These are phyloP conservation scores for Nannochloropsis salina DNA, from an alignment of 108 stramenopile species.

Conservation along the genomic window DNA sequence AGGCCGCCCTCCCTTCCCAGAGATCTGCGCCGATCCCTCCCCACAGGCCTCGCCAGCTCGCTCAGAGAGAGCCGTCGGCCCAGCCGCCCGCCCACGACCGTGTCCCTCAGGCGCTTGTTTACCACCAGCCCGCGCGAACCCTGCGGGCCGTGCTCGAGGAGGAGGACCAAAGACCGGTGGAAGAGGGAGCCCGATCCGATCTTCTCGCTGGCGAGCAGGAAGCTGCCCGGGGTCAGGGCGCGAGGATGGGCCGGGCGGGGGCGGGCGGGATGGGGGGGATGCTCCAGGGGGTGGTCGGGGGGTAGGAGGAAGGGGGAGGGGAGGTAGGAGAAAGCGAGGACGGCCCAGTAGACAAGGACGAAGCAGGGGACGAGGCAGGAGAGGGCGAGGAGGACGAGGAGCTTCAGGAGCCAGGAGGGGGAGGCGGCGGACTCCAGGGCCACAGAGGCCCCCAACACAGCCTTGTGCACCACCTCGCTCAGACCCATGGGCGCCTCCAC, in stretches of 20 bases:
- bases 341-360: not conserved
- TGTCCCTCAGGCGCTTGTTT: no score
- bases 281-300: not conserved
- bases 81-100: no score
- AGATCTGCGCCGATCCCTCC: not conserved
- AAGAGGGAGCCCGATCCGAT: not conserved
- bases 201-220: not conserved
- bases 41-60: not conserved
- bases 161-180: not conserved
- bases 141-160: constrained; percentile 13
- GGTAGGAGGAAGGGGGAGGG: constrained; percentile 16
- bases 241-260: not conserved
- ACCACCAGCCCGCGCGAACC: no score
- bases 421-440: not conserved
- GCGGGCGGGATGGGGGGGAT: not conserved
- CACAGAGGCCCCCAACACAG: not conserved
- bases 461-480: not conserved
- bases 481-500: not conserved
- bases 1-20: not conserved
- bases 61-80: no score
- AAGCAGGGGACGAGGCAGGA: constrained; percentile 1
- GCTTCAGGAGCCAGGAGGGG: not conserved
- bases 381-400: constrained; percentile 4
- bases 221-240: not conserved
- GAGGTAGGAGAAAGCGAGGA: not conserved